Evolutionary conservation across 2,329 filamentous ascomycete species (phyloP).

Genomic region (Sclerotiophoma versabilis): DNA sequence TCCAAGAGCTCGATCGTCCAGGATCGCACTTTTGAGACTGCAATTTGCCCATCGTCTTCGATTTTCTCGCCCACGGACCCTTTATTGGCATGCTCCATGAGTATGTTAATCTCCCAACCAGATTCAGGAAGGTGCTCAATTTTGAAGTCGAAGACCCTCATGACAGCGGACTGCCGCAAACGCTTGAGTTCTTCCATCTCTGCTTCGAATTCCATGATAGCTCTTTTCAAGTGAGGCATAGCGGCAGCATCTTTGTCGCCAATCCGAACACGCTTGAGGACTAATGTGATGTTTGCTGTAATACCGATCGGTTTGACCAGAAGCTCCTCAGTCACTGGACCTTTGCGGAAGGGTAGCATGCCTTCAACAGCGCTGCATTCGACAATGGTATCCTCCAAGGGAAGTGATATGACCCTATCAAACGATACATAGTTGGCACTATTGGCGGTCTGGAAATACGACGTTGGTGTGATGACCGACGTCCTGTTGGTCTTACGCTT

Average conservation of each 20-base stretch:
- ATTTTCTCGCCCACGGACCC: conserved; percentile 84
- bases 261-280: conserved; percentile 62
- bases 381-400: conserved; percentile 67
- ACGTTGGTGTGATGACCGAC: conserved; percentile 40
- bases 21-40: conserved; percentile 77
- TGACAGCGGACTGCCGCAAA: conserved; percentile 76
- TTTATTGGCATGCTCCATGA: conserved; percentile 80
- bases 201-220: conserved; percentile 77
- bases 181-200: conserved; percentile 78
- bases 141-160: conserved; percentile 83
- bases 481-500: conserved; percentile 65
- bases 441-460: conserved; percentile 50
- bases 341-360: conserved; percentile 68
- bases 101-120: conserved; percentile 75
- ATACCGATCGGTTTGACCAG: conserved; percentile 73
- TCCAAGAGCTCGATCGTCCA: conserved; percentile 95
- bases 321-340: conserved; percentile 72
- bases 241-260: conserved; percentile 62
- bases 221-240: conserved; percentile 74
- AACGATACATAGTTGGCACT: conserved; percentile 61
- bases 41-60: conserved; percentile 76
- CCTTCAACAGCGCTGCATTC: conserved; percentile 75
- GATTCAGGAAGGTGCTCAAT: conserved; percentile 62
- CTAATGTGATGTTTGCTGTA: conserved; percentile 60
- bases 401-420: conserved; percentile 70